Conservation (phyloP, 192 early-diverging fungal genomes). For the Coemansia sp. region DNA sequence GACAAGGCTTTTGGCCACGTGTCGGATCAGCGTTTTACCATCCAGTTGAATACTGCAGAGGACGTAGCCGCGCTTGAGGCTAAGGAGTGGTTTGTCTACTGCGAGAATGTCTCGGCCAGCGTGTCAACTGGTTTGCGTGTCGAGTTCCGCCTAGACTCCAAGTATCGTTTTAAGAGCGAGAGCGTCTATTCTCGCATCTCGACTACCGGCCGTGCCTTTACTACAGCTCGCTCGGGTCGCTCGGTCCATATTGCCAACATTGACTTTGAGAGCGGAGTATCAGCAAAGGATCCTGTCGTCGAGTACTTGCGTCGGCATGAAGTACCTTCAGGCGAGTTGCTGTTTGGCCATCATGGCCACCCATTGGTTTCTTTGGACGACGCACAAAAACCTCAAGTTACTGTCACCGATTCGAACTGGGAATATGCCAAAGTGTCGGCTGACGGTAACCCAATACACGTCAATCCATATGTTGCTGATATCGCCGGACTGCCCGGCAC, state of each 20-base stretch:
- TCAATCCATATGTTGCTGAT: conserved; percentile 89
- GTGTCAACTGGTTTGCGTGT: conserved; percentile 60
- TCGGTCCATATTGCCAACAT: conserved; percentile 76
- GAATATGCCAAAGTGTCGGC: conserved; percentile 79
- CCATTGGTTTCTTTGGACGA: conserved; percentile 6
- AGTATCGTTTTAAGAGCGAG: conserved; percentile 61
- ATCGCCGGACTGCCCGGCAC: conserved; percentile 80
- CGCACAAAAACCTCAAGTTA: no score
- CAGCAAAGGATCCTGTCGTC: conserved; percentile 75
- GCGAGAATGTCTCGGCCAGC: conserved; percentile 7
- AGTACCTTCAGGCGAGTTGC: conserved; percentile 64
- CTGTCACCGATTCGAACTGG: conserved; percentile 72
- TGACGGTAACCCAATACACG: conserved; percentile 91
- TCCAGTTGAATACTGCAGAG: conserved; percentile 64
- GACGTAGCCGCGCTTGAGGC: conserved; percentile 77
- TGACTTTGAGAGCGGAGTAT: conserved; percentile 64
- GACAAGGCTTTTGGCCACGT: conserved; percentile 79
- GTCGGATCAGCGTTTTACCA: conserved; percentile 67
- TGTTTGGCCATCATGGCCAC: conserved; percentile 70
- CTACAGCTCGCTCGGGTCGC: conserved; percentile 59
- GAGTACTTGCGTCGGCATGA: conserved; percentile 78
- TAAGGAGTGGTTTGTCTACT: conserved; percentile 78
- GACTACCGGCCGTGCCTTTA: conserved; percentile 66
- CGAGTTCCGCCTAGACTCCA: conserved; percentile 81
- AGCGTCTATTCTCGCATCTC: conserved; percentile 65